Evolutionary conservation across 208 protist species (phyloP), one percentile per base, ranked within the genome.

Genomic region (Crithidia brevicula): DNA sequence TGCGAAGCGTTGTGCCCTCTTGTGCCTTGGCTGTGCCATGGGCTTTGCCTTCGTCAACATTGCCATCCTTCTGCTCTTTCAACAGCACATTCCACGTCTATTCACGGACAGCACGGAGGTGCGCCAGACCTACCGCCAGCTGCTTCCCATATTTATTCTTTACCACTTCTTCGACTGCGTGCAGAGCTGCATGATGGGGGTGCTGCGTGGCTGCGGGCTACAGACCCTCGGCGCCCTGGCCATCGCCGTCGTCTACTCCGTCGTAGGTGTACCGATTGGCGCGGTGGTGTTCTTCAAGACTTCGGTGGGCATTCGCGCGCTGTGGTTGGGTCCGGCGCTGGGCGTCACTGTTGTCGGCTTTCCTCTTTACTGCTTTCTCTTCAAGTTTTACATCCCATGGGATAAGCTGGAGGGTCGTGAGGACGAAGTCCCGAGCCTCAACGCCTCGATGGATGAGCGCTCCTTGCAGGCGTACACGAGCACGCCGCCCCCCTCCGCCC

Each of bases 181-280:
- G 13, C 89, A 95, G 65, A 92, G 86, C 52, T 82, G 71, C 67
- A 88, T 95, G 82, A 91, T 92, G 86, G 89, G 89, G 15, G 72
- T 95, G 15, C 58, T 95, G 53, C 84, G 86, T 18, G 86, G 85
- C 8, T 93, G 86, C 51, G 86, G 89, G 13, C 42, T 81, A 66
- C 86, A 95, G 75, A 50, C 72, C 10, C 67, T 89, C n/a, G 85
- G 85, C 22, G 82, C 85, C 11, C 22, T 89, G 31, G 50, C 74
- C 23, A 88, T 95, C 74, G 72, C 79, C 23, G 23, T 93, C 7
- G 78, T 91, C n/a, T 90, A 85, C 70, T 81, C 75, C 34, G 49
- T 95, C n/a, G 65, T 93, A 16, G 89, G 86, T 50, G 83, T 93
- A 7, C 86, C 86, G 15, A 53, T 91, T 0, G 86, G 89, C 18